Evolutionary conservation across 768 basidiomycete species (phyloP).

Genomic region (Lactarius evosmus): DNA sequence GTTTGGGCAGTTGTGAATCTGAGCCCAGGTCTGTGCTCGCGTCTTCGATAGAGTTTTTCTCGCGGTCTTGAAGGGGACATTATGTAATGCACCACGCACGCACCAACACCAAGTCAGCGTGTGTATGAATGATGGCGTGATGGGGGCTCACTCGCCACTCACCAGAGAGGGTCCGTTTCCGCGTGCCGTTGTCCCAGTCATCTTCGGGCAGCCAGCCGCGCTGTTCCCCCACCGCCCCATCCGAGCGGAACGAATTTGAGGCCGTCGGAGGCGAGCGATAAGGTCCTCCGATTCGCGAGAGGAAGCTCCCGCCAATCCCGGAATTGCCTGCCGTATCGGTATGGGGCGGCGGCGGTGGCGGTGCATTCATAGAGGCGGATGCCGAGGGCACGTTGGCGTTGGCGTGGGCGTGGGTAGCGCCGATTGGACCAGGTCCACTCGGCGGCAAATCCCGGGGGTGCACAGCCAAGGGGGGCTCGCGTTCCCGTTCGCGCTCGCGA

Average conservation of each 20-base stretch:
- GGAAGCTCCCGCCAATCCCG: conserved; percentile 38
- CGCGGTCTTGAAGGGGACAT: conserved; percentile 49
- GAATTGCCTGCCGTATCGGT: background rate
- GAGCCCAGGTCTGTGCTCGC: conserved; percentile 39
- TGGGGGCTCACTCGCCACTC: no score
- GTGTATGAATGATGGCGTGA: background rate
- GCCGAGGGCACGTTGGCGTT: no score
- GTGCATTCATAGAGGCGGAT: background rate
- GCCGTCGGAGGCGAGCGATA: conserved; percentile 40
- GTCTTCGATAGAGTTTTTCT: conserved; percentile 48
- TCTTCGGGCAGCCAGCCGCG: conserved; percentile 44
- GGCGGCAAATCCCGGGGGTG: conserved; percentile 17
- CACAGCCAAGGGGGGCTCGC: background rate
- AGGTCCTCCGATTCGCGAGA: conserved; percentile 61
- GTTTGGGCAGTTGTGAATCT: conserved; percentile 49
- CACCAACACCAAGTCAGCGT: background rate
- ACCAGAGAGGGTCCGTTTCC: conserved; percentile 73
- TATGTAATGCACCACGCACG: conserved; percentile 4
- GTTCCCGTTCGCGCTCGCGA: conserved; percentile 17
- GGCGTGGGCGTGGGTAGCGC: background rate
- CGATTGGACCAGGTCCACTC: conserved; percentile 5
- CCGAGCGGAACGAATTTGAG: conserved; percentile 23
- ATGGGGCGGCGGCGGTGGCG: conserved; percentile 9
- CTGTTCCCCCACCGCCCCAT: conserved; percentile 11
- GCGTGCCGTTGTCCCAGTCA: conserved; percentile 55